Evolutionary conservation across 345 rosid genomes (phyloP).

Genomic region (Populus tremula): DNA sequence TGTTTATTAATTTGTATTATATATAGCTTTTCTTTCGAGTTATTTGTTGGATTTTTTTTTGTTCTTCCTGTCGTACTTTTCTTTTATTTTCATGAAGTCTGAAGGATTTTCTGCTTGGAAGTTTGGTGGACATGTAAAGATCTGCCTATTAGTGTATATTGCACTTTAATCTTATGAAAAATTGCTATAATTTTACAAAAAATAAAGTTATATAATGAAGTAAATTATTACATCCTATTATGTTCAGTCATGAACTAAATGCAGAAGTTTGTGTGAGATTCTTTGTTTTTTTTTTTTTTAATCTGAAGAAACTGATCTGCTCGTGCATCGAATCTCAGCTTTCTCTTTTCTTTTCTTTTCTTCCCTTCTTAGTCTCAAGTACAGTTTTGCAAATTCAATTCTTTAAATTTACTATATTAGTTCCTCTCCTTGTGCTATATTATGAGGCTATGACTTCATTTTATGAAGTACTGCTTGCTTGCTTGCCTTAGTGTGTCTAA

Average conservation of each 20-base stretch:
- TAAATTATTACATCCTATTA: neutral
- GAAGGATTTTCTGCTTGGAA: neutral
- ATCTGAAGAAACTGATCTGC: neutral
- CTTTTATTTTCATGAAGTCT: neutral
- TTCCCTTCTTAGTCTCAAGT: neutral
- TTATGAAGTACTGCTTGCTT: neutral
- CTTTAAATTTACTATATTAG: neutral
- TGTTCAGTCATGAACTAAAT: neutral
- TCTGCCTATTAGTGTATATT: neutral
- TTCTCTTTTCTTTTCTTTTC: neutral
- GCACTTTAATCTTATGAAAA: too few species aligned
- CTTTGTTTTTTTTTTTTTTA: neutral
- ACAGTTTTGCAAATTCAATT: neutral
- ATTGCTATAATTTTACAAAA: too few species aligned
- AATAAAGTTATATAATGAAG: neutral
- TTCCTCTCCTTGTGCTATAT: neutral
- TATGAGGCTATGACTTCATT: neutral
- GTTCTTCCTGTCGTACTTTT: neutral
- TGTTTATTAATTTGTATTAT: neutral
- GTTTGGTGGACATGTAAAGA: neutral
- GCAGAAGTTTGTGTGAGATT: neutral
- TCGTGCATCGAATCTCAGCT: neutral
- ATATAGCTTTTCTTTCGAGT: neutral
- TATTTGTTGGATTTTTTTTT: neutral
- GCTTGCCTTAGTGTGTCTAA: neutral